Percentiles rank a stretch among this genome's conserved stretches.
These are phyloP conservation scores for Heterobasidion annosum DNA, from an alignment of 1,284 basidiomycete genomes.

Conservation along the genomic window DNA sequence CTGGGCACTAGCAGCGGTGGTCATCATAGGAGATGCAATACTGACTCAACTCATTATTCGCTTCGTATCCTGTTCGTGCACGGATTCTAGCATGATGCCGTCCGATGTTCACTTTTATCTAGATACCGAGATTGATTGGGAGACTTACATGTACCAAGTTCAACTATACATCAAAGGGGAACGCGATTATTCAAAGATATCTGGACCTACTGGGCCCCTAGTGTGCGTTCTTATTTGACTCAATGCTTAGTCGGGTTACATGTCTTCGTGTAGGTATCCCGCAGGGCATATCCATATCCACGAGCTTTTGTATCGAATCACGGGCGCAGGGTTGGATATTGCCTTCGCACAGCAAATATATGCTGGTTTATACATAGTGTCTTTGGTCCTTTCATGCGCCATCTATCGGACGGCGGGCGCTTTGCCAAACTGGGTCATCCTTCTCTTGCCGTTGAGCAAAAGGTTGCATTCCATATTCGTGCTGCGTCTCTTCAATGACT, in stretches of 20 bases:
- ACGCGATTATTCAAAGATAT: conserved; percentile 77
- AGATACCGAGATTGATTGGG: conserved; percentile 99
- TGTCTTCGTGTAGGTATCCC: conserved; percentile 66
- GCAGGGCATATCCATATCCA: conserved; percentile 90
- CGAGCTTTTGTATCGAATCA: conserved; percentile 60
- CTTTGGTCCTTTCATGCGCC: conserved; percentile 53
- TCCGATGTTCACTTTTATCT: conserved; percentile 8
- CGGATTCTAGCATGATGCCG: conserved; percentile 1
- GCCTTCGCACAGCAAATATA: conserved; percentile 74
- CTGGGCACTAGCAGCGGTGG: conserved; percentile 50
- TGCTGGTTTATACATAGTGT: conserved; percentile 59
- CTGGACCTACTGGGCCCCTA: conserved; percentile 88
- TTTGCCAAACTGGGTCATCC: conserved; percentile 72
- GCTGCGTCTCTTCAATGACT: conserved; percentile 93
- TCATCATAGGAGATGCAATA: conserved; percentile 64
- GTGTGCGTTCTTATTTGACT: conserved; percentile 49
- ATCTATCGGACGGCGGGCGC: conserved; percentile 61
- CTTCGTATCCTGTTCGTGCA: conserved; percentile 67
- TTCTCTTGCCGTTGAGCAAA: conserved; percentile 83
- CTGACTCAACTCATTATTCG: conserved; percentile 74
- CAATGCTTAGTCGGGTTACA: conserved; percentile 1
- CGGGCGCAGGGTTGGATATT: conserved; percentile 55
- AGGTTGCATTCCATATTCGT: conserved; percentile 91
- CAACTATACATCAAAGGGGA: conserved; percentile 77
- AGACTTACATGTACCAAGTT: conserved; percentile 87